Percentiles rank a stretch among this genome's conserved stretches.
Evolutionary conservation across 768 basidiomycete species (phyloP).

Genomic region (Boletus tomentosulus): DNA sequence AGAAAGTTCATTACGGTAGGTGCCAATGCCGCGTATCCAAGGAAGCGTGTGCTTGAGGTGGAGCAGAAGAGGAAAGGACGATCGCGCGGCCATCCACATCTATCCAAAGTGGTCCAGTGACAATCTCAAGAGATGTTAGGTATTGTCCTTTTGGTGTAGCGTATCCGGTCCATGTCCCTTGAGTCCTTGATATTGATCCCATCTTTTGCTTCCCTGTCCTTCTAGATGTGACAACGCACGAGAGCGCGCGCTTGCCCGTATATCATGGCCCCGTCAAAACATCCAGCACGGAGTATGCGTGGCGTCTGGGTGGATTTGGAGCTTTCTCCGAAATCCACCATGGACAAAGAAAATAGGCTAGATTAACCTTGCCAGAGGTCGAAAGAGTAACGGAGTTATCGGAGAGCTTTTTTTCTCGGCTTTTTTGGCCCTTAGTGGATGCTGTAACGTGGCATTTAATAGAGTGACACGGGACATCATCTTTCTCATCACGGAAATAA

Average conservation of each 20-base stretch:
- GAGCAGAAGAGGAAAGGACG: constrained; percentile 1
- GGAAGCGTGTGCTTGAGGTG: background rate
- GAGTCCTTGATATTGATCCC: constrained; percentile 6
- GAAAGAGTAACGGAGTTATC: constrained; percentile 15
- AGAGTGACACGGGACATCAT: constrained; percentile 13
- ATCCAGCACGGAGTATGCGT: background rate
- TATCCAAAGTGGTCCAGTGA: constrained; percentile 15
- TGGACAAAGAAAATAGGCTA: constrained; percentile 8
- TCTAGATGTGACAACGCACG: background rate
- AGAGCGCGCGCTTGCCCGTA: background rate
- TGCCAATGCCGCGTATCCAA: constrained; percentile 6
- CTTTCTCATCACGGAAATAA: constrained; percentile 13
- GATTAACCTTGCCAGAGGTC: constrained; percentile 24
- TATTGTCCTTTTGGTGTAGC: background rate
- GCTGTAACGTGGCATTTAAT: constrained; percentile 20
- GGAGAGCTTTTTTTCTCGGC: constrained; percentile 6
- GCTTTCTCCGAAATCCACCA: constrained; percentile 14
- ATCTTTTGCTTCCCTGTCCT: constrained; percentile 5
- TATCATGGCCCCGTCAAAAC: no score
- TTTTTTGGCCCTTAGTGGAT: constrained; percentile 8
- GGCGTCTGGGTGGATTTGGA: background rate
- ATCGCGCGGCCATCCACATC: constrained; percentile 23
- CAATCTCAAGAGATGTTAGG: constrained; percentile 2
- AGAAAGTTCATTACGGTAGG: constrained; percentile 4
- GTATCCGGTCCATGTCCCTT: background rate